Base-by-base conservation (phyloP, 140 eudicot genomes). In the Oenanthe javanica region DNA sequence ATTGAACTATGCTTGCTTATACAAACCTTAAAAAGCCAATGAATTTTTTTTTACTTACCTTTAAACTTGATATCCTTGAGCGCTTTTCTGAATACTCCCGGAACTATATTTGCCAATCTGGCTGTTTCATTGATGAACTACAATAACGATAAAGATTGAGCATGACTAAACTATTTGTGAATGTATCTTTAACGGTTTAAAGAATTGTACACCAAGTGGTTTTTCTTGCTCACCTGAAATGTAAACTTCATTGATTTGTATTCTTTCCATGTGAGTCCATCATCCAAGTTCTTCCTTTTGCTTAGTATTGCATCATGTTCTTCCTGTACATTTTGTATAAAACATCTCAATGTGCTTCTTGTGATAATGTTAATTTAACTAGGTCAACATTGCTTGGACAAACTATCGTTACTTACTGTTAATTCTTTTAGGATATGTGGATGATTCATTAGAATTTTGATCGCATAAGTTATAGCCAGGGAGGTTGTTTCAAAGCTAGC, bases 41-140 rank as follows among this genome's bases (percentile, higher is more conserved):
- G 6, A 42, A 18, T 18, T 42, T n/a, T 13, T 13, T 3, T 67
- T 40, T 14, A 42, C 21, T 21, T 79, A 92, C 96, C 97, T 79
- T 90, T 92, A 77, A 84, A 90, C 85, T 88, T 83, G 86, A 90
- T 77, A 52, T 92, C 97, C 84, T 78, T 89, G 7, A 92, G 85
- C 49, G 97, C 87, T 90, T 92, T 91, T 51, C 98, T 87, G 90
- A 95, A 95, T 59, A 95, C 91, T 57, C 91, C 93, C 47, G 99
- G 99, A 63, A 92, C 97, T 83, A 95, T 95, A 80, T 92, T 92
- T 79, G 97, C 99, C 88, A 95, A 76, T 85, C 99, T 91, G 31
- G 89, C 97, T 38, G 97, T 95, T 85, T 95, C 99, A 80, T 95
- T 92, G 86, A 95, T 95, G 70, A 95, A 80, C 99, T 95, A 93